phyloP scores from a whole-genome alignment of 1,284 basidiomycete species.

The Tausonia pullulans region DNA sequence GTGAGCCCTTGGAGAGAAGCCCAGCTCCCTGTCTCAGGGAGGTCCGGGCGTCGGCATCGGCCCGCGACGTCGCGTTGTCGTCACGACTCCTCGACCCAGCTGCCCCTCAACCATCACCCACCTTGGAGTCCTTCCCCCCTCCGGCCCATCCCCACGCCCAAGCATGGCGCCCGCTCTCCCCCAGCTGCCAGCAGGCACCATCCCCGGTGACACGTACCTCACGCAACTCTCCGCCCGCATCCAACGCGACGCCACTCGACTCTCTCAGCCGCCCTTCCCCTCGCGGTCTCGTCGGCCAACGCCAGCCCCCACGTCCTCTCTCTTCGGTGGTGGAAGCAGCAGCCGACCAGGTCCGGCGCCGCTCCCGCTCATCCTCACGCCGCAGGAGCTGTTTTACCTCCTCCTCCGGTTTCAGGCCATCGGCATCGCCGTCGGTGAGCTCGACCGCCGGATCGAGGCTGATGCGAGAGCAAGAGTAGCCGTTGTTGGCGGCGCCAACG shows the following conservation, averaged over 20 bases:
- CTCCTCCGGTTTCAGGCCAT: slow-evolving; percentile 15
- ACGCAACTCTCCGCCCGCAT: too few relatives aligned
- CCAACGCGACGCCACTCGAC: not conserved
- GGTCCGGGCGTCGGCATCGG: too few relatives aligned
- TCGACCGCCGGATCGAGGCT: slow-evolving; percentile 19
- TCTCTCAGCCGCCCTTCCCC: not conserved
- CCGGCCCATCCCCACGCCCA: too few relatives aligned
- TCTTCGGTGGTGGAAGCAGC: not conserved
- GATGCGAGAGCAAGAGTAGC: not conserved
- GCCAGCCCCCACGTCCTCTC: slow-evolving; percentile 17
- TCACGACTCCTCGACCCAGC: too few relatives aligned
- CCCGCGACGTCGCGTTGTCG: too few relatives aligned
- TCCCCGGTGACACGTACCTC: too few relatives aligned
- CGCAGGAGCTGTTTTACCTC: slow-evolving; percentile 13
- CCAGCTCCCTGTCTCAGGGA: too few relatives aligned
- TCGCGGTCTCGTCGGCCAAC: slow-evolving; percentile 13
- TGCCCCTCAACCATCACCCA: too few relatives aligned
- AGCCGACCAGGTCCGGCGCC: not conserved
- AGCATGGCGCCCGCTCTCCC: too few relatives aligned
- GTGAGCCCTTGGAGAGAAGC: too few relatives aligned
- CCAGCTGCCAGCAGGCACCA: too few relatives aligned
- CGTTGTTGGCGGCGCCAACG: not conserved
- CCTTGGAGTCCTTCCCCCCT: too few relatives aligned
- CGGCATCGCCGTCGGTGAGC: slow-evolving; percentile 16
- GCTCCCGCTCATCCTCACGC: slow-evolving; percentile 6